Evolutionary conservation across 768 basidiomycete species (phyloP), one percentile per base, ranked within the genome.

Genomic region (Suillus clintonianus): DNA sequence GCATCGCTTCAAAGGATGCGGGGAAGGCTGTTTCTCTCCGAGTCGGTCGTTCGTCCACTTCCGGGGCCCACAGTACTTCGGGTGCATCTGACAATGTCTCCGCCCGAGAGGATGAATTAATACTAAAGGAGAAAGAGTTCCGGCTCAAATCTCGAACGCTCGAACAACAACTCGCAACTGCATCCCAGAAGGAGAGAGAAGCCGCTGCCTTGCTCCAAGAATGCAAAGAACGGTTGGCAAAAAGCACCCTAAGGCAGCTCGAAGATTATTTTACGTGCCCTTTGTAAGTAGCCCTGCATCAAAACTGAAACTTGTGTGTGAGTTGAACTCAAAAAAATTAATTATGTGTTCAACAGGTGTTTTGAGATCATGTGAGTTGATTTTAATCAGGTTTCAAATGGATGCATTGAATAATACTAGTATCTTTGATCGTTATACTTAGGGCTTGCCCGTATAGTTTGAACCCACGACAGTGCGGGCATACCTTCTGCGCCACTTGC

Each of bases 191-290:
- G 64, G 82, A 86, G 69, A 74, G 76, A 51, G 80, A 84, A 60
- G 77, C 81, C 10, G 73, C 75, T 24, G 65, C 71, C 39, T 67
- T 83, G 70, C 69, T 84, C 24, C 76, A 78, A 53, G 76, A 82
- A 36, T 77, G 78, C 50, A 81, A 84, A 64, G 17, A 57, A 19
- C 24, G 39, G 34, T 54, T 36, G 59, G 60, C 69, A 24, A 77
- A 77, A 61, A 74, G 78, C 39, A 77, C 77, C n/a, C 73, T 89
- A 58, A 77, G 75, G 17, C 80, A 87, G 64, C 77, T 89, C 0
- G 86, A 88, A 66, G 87, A 87, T 43, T 81, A 85, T 72, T 89
- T 88, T 65, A 83, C 82, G n/a, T 91, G 87, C 72, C 76, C 87
- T 10, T 69, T 88, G 88, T 89, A 71, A 69, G 87, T 75, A n/a